Evolutionary conservation across 169 alveolate species (phyloP), one percentile per base, ranked within the genome.

Genomic region (Cryptosporidium parvum): DNA sequence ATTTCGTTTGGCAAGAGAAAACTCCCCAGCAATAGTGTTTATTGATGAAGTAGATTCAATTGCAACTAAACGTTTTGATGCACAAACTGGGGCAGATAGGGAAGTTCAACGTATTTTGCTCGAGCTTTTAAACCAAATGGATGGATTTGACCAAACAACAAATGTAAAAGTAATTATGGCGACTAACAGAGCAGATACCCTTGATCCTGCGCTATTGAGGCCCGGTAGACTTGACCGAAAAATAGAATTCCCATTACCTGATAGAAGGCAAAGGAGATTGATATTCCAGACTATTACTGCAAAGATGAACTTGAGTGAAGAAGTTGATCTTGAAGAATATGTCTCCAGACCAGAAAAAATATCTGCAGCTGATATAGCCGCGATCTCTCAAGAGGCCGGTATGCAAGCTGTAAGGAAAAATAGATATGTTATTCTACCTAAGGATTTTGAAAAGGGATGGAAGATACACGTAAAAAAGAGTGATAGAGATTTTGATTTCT

Each of bases 361-460:
- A 45, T 96, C 98, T 62, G 99, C 99, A 26, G 99, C 99, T 48
- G 99, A 98, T 92, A 97, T 98, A 85, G 96, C 99, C 37, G 99
- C 99, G 44, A 98, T 98, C 70, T 98, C 99, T 85, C 97, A 97
- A 85, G 99, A 98, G 91, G 99, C 99, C 2, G 99, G 99, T 37
- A 96, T 98, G 98, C 98, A 97, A 86, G 99, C 99, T 14, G 99
- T 98, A 14, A 96, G 99, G 75, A 98, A 98, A 93, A 98, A 98
- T 93, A 94, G 99, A 92, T 97, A 97, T 91, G 99, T 98, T 37
- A 96, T 98, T 51, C 93, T 97, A 44, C 95, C 98, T 37, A 97
- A 96, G 92, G 99, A 98, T 92, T 98, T 98, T 92, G 99, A 98
- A 91, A 96, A 97, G 75, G 99, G 99, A 31, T 98, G 99, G 96